Base-by-base conservation (phyloP, 1,284 basidiomycete species). In the Austroboletus rostrupii region DNA sequence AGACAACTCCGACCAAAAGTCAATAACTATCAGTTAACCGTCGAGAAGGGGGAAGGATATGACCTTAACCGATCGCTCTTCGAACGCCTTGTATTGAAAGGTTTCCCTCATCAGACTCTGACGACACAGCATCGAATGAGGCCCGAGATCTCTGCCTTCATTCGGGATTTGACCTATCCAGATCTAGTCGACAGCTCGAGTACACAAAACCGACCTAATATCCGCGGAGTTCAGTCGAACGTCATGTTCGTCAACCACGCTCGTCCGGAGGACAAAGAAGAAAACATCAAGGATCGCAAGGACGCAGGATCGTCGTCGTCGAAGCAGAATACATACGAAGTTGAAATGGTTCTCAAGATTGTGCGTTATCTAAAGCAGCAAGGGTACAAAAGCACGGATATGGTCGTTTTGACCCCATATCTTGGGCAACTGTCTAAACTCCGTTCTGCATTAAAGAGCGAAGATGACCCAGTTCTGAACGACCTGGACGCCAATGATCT, bases 1-100 rank as follows among this genome's bases (percentile, higher is more conserved):
- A 85, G 83, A 61, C 83, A 85, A 64, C 64, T 85, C 2, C 80
- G 83, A 5, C 84, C 83, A 0, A 86, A 86, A 60, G 79, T 84
- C 44, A 83, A 84, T 55, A 74, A 78, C 52, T 86, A 85, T 49
- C 50, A 59, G 0, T 64, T 86, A n/a, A 83, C 80, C 0, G 76
- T 80, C 7, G 83, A 86, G 60, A 85, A 80, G 52, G 81, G 76
- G 0, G 76, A 81, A 3, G 80, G 79, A 0, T 85, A 70, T 50
- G 78, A 85, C 46, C 71, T 86, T 14, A 85, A 86, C 48, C 60
- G 72, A 36, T 83, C 81, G 0, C 69, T 86, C 1, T 86, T 86
- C 57, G 84, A 86, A 53, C 77, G 83, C 11, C 73, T 85, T 1
- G 75, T 85, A 10, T 61, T 79, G 4, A 74, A 74, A 50, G 75